These are phyloP conservation scores for Pelargonium nanum DNA, from an alignment of 345 rosid genomes.

Conservation along the genomic window DNA sequence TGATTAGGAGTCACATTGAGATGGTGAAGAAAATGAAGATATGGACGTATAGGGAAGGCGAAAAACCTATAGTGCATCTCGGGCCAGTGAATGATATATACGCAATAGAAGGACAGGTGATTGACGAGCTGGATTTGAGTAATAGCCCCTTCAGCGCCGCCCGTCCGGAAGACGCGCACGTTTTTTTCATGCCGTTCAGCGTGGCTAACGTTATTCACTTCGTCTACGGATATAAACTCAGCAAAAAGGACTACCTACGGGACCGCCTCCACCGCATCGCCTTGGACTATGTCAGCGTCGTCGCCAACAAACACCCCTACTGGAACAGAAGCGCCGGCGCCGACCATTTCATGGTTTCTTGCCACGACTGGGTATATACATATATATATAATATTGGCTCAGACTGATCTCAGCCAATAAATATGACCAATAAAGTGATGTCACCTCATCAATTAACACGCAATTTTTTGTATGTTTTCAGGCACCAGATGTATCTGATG, in stretches of 20 bases:
- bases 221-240: slow-evolving; percentile 29
- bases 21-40: slow-evolving; percentile 49
- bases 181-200: slow-evolving; percentile 42
- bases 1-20: slow-evolving; percentile 40
- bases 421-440: no score
- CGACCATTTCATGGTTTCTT: slow-evolving; percentile 54
- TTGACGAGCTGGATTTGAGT: slow-evolving; percentile 39
- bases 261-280: slow-evolving; percentile 23
- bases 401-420: no score
- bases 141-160: slow-evolving; percentile 25
- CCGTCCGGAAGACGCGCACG: slow-evolving; percentile 44
- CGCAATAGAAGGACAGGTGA: slow-evolving; percentile 47
- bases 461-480: no score
- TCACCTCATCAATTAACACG: not conserved
- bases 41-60: slow-evolving; percentile 57
- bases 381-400: no score
- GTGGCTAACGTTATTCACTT: slow-evolving; percentile 26
- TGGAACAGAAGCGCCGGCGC: slow-evolving; percentile 59
- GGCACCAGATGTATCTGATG: slow-evolving; percentile 54
- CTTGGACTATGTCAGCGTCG: slow-evolving; percentile 27
- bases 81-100: slow-evolving; percentile 46
- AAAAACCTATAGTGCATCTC: slow-evolving; percentile 36
- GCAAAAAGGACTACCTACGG: slow-evolving; percentile 22
- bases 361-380: slow-evolving; percentile 62
- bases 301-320: slow-evolving; percentile 32